These are phyloP conservation scores for Xylaria sp. DNA, from an alignment of 2,329 filamentous ascomycete genomes.

Conservation along the genomic window DNA sequence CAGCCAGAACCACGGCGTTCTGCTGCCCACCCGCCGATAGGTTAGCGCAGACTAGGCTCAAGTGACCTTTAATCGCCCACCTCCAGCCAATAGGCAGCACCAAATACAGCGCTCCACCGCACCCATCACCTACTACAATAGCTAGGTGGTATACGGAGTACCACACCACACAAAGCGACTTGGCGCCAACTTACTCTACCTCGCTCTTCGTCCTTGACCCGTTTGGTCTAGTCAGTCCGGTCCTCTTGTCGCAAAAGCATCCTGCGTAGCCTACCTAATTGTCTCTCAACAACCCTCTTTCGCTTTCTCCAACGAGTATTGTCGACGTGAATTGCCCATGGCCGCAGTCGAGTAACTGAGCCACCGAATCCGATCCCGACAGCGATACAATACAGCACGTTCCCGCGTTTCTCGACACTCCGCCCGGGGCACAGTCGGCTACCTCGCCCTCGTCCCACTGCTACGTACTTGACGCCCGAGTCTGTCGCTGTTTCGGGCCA, in stretches of 20 bases:
- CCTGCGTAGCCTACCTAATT: slow-evolving; percentile 2
- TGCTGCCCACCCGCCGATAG: background rate
- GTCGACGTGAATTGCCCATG: slow-evolving; percentile 22
- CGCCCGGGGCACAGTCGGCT: slow-evolving; percentile 12
- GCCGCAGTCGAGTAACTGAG: slow-evolving; percentile 30
- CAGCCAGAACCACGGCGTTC: background rate
- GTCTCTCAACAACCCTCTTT: slow-evolving; percentile 13
- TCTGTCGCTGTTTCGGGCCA: slow-evolving; percentile 40
- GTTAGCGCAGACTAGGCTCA: slow-evolving; percentile 7
- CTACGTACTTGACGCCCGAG: slow-evolving; percentile 21
- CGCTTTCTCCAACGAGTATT: slow-evolving; percentile 24
- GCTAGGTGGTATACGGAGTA: no score
- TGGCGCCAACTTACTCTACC: slow-evolving; percentile 27
- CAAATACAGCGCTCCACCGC: slow-evolving; percentile 27
- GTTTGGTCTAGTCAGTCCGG: slow-evolving; percentile 21
- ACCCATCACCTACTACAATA: background rate
- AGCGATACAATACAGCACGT: slow-evolving; percentile 3
- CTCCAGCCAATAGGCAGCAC: slow-evolving; percentile 21
- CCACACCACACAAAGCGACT: slow-evolving; percentile 32
- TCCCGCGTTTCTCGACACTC: background rate
- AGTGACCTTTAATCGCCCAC: slow-evolving; percentile 24
- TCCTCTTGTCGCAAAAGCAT: slow-evolving; percentile 32
- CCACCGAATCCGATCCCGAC: slow-evolving; percentile 20
- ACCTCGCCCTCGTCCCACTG: slow-evolving; percentile 5
- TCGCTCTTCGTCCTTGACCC: slow-evolving; percentile 22